phyloP scores from a whole-genome alignment of 2,329 filamentous ascomycete genomes.

The Periconia sp. region DNA sequence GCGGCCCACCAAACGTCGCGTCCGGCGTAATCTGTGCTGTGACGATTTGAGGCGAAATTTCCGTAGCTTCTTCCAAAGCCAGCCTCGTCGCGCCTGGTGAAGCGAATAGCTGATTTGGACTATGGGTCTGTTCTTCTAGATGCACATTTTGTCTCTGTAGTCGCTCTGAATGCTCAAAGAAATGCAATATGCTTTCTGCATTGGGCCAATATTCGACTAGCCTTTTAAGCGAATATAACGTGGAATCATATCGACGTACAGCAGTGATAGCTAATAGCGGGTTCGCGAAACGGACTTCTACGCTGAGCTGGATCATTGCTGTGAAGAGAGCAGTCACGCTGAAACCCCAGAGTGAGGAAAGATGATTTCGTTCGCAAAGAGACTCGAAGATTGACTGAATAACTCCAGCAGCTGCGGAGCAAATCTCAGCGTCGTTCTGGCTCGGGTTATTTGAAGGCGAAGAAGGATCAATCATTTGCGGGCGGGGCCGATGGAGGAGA shows the following conservation, averaged over 20 bases:
- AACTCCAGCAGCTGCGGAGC: not conserved
- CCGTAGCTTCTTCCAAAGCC: no score
- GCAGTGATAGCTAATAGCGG: not conserved
- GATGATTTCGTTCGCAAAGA: not conserved
- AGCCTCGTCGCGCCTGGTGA: no score
- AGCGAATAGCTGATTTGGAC: not conserved
- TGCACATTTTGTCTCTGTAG: not conserved
- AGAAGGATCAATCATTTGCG: not conserved
- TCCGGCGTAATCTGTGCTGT: no score
- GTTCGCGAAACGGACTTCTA: slow-evolving; percentile 1
- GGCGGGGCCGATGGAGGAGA: not conserved
- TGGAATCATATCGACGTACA: not conserved
- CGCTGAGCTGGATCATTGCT: not conserved
- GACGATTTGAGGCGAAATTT: no score
- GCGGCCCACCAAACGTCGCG: no score
- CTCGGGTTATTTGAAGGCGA: not conserved
- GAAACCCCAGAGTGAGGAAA: not conserved
- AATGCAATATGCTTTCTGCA: slow-evolving; percentile 1
- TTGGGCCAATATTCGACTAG: not conserved
- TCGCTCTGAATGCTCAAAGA: not conserved
- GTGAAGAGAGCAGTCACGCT: not conserved
- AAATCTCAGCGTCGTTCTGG: not conserved
- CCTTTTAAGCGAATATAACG: not conserved
- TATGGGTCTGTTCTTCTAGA: not conserved
- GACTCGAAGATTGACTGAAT: slow-evolving; percentile 1